Evolutionary conservation across 352 stramenopile species (phyloP), one percentile per base, ranked within the genome.

Genomic region (Globisporangium perplexum): DNA sequence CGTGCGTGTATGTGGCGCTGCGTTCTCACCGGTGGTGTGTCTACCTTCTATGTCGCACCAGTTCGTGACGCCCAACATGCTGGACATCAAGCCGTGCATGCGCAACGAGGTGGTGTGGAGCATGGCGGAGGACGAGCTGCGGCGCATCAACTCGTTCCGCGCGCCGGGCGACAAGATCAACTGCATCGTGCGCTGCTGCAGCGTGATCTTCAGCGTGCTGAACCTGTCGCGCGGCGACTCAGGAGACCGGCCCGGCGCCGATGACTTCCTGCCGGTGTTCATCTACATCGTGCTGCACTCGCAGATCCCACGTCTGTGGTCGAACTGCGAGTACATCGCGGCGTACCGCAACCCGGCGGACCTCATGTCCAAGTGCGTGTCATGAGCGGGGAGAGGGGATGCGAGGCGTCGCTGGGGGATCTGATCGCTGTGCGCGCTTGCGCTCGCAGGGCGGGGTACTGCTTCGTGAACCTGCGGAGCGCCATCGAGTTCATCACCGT

Each of bases 271-370:
- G 15, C 90, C 90, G 17, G 77, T 96, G 28, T 96, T 97, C 60
- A 97, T 97, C 57, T 96, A 95, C 70, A 90, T 97, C 38, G 87
- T 97, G 22, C 66, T 97, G 18, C 84, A 94, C 54, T 91, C 88
- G 28, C 77, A 90, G 52, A 92, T 96, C 53, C 83, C 87, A n/a
- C 68, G 76, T 11, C 69, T 96, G 14, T 62, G 86, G 42, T 95
- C 86, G 14, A 97, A 96, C 57, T 94, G 86, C 59, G 88, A 96
- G 65, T 97, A 96, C 64, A 96, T 97, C 61, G 69, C 89, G 28
- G 71, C 75, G 12, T 97, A 92, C 62, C 76, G 84, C 22, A 95
- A 96, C 60, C 77, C 86, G 20, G 78, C 77, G 26, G 81, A 93
- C 61, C 66, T 97, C 47, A 95, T 96, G 85, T 94, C 84, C 52